Percentiles rank a stretch among this genome's conserved stretches.
Evolutionary conservation across 1,284 basidiomycete genomes (phyloP).

Genomic region (Filobasidium uniguttulatum): DNA sequence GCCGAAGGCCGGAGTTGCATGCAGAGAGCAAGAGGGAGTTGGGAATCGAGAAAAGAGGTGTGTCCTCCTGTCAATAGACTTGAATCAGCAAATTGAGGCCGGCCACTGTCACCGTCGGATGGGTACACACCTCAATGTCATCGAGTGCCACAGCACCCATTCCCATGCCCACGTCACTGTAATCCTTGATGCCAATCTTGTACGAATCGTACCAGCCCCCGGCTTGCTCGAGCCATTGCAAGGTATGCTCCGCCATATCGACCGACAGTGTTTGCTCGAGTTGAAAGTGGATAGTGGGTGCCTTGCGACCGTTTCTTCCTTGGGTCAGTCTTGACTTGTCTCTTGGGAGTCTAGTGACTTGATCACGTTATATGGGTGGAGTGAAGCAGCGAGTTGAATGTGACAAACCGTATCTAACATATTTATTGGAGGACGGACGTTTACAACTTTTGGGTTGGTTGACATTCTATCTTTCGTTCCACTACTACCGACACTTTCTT

Average conservation of each 20-base stretch:
- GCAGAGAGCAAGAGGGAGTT: conserved; percentile 63
- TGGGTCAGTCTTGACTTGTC: too few relatives aligned
- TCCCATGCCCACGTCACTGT: conserved; percentile 27
- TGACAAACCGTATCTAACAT: too few relatives aligned
- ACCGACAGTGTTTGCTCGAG: too few relatives aligned
- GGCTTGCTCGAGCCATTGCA: conserved; percentile 20
- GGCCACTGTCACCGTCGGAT: neutral
- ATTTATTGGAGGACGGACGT: too few relatives aligned
- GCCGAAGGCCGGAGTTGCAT: conserved; percentile 54
- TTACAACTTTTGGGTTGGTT: too few relatives aligned
- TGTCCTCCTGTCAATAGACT: conserved; percentile 18
- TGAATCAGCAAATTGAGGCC: neutral
- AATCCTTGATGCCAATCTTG: conserved; percentile 20
- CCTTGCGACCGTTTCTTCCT: too few relatives aligned
- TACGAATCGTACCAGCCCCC: conserved; percentile 27
- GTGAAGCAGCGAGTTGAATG: too few relatives aligned
- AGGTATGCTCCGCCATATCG: conserved; percentile 12
- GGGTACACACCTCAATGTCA: conserved; percentile 34
- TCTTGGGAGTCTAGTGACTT: too few relatives aligned
- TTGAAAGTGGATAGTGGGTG: too few relatives aligned
- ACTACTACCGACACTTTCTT: too few relatives aligned
- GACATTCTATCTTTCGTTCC: too few relatives aligned
- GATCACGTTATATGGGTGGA: too few relatives aligned
- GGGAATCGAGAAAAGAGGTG: conserved; percentile 66
- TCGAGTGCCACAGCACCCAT: conserved; percentile 29